Percentiles rank a stretch among this genome's conserved stretches.
Evolutionary conservation across 2,329 filamentous ascomycete species (phyloP).

Genomic region (Pezicula rhizophila): DNA sequence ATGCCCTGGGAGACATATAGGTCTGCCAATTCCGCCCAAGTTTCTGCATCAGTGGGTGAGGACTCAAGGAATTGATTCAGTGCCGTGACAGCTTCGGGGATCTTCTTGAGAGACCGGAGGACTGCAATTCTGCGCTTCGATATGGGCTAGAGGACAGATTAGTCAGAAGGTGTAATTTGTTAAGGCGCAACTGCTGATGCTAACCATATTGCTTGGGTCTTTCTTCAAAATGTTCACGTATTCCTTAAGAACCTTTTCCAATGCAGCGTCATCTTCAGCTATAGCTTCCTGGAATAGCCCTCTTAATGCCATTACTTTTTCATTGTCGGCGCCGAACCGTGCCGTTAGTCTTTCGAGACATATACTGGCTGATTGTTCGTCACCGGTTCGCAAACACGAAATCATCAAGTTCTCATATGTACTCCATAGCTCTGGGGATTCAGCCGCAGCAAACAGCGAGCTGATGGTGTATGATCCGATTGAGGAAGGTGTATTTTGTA

Average conservation of each 20-base stretch:
- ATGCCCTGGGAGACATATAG: slow-evolving; percentile 76
- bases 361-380: slow-evolving; percentile 69
- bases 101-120: slow-evolving; percentile 65
- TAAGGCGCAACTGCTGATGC: slow-evolving; percentile 26
- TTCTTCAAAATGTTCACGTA: slow-evolving; percentile 72
- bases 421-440: slow-evolving; percentile 77
- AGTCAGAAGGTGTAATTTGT: slow-evolving; percentile 21
- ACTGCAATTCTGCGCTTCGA: slow-evolving; percentile 79
- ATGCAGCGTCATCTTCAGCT: slow-evolving; percentile 57
- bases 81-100: slow-evolving; percentile 66
- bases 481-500: slow-evolving; percentile 47
- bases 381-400: slow-evolving; percentile 76
- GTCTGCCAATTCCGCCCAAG: slow-evolving; percentile 87
- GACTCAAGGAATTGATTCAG: slow-evolving; percentile 73
- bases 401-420: slow-evolving; percentile 83
- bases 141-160: slow-evolving; percentile 55
- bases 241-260: slow-evolving; percentile 65
- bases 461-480: slow-evolving; percentile 48
- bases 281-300: slow-evolving; percentile 82
- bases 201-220: slow-evolving; percentile 74
- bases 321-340: slow-evolving; percentile 79
- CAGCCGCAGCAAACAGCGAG: slow-evolving; percentile 50
- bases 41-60: slow-evolving; percentile 84
- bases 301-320: slow-evolving; percentile 76
- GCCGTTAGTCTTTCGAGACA: slow-evolving; percentile 69